Evolutionary conservation across 306 rosid genomes (phyloP), one percentile per base, ranked within the genome.

Genomic region (Oemleria cerasiformis): DNA sequence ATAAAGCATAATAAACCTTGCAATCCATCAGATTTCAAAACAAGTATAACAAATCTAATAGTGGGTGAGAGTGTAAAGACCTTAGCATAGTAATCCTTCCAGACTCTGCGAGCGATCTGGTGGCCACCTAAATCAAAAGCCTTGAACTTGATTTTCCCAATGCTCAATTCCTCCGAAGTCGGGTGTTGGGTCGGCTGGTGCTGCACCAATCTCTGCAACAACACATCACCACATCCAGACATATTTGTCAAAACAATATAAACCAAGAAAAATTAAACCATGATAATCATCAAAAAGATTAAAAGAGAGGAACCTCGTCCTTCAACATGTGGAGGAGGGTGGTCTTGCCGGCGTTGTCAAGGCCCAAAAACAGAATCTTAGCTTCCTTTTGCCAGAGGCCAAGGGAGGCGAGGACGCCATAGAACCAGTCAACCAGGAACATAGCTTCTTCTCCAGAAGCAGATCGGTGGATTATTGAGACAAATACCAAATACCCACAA

Each of bases 341-440:
- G 78, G 98, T 93, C 78, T 93, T 93, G 23, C 98, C 97, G 30
- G 98, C 97, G 78, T 93, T 93, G 54, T 93, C 96, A 57, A 93
- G 98, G 13, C 98, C 98, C 48, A 93, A 71, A 79, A 93, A 93
- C 39, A 93, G 84, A 83, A 93, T 93, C 88, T 93, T 93, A 56
- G 98, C 98, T 87, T 93, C 98, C 71, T 93, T 93, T 63, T 93
- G 98, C 97, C 98, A 93, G 8, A 93, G 74, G 0, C 98, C 98
- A 5, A 93, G 90, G 42, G 98, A 93, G 3, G 98, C 97, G 66
- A 93, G 85, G 60, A 93, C 77, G 19, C 97, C 92, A 64, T 93
- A 91, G 80, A 93, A 87, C 98, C 98, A 93, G 80, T 93, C 98
- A 16, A 87, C 36, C 61, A 93, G 77, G 76, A 93, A 93, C 98